Evolutionary conservation across 257 asterid genomes (phyloP).

Genomic region (Nicotiana paniculata): DNA sequence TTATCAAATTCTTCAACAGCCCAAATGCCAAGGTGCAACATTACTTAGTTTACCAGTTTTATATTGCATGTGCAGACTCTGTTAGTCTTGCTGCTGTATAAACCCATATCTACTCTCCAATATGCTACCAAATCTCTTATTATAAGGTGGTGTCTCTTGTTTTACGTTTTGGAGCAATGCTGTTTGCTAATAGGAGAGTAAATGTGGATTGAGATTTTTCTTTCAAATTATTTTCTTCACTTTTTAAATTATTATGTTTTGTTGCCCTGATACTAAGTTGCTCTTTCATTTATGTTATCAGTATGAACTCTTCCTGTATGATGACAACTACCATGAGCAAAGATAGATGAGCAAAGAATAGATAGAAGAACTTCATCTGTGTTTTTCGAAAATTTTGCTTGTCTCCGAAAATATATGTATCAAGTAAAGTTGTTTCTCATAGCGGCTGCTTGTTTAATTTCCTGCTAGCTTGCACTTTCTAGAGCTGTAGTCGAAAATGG

Average conservation of each 20-base stretch:
- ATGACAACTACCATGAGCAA: neutral
- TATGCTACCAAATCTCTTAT: neutral
- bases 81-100: neutral
- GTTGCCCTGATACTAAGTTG: neutral
- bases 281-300: neutral
- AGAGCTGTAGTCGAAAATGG: neutral
- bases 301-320: neutral
- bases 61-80: neutral
- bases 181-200: constrained; percentile 1
- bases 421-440: neutral
- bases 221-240: neutral
- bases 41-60: neutral
- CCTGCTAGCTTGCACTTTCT: neutral
- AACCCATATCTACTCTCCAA: neutral
- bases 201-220: neutral
- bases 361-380: neutral
- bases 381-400: neutral
- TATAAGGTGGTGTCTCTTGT: neutral
- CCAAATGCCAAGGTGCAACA: constrained; percentile 56
- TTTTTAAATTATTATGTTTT: neutral
- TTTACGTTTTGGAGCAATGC: neutral
- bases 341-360: neutral
- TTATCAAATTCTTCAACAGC: constrained; percentile 59
- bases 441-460: neutral
- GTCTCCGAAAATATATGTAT: neutral